Evolutionary conservation across 202 grass and related monocot genomes (phyloP), one percentile per base, ranked within the genome.

Genomic region (Zizania palustris): DNA sequence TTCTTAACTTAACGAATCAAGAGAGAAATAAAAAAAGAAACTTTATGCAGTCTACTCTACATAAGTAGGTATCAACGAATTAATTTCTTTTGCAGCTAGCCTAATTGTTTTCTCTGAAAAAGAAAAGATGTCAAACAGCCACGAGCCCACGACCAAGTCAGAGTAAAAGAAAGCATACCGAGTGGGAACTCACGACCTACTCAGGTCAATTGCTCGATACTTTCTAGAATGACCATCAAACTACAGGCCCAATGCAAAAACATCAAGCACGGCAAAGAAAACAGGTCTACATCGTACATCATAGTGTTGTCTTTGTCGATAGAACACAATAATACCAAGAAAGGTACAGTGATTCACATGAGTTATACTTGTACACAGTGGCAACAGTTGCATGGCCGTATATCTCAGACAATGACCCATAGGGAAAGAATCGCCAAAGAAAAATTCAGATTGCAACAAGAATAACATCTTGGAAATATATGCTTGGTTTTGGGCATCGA

Each of bases 111-210:
- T 7, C 15, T 69, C 38, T 69, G 77, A 12, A 34, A 43, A 85
- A 75, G 8, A 28, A 60, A 18, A 63, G 41, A 69, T 12, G 58
- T 71, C 78, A 76, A 65, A n/a, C 19, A 68, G 41, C 42, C 58
- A 86, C 5, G 36, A 83, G 36, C 80, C 42, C 58, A 86, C 5
- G 36, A 83, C 44, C 80, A 56, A 67, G 77, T 87, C 79, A 78
- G 60, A 63, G 58, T 12, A 42, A 55, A 65, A n/a, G n/a, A 65
- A 78, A 58, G 60, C 16, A 40, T 37, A n/a, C 40, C 59, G n/a
- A 77, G 73, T 59, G 65, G 50, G 72, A 81, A 65, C 55, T 48
- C 20, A 20, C 49, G 48, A 60, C 58, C 71, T 34, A 28, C 45
- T 82, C 66, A 66, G 67, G 73, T 54, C 79, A 78, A 72, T 83